Percentiles rank a stretch among this genome's conserved stretches.
These are phyloP conservation scores for Dothideomycetes sp. DNA, from an alignment of 2,329 filamentous ascomycete genomes.

Conservation along the genomic window DNA sequence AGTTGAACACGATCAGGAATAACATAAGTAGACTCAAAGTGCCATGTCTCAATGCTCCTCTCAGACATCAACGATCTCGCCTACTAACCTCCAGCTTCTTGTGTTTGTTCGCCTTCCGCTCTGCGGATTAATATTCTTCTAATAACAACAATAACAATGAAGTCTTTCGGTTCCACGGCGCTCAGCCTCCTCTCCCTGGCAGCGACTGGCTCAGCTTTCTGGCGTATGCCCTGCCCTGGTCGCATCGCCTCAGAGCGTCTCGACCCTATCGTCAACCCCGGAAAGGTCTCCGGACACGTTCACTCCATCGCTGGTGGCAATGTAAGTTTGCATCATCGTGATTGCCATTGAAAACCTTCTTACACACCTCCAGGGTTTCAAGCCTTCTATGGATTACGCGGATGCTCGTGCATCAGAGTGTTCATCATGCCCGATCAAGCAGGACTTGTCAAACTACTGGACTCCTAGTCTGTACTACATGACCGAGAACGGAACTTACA, in stretches of 20 bases:
- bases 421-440: conserved; percentile 59
- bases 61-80: conserved; percentile 11
- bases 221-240: conserved; percentile 59
- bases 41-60: conserved; percentile 10
- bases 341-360: neutral
- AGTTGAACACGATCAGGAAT: neutral
- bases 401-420: conserved; percentile 54
- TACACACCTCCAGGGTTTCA: conserved; percentile 40
- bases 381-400: conserved; percentile 51
- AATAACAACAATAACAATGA: conserved; percentile 7
- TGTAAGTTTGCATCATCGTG: conserved; percentile 12
- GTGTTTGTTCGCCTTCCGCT: conserved; percentile 3
- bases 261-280: conserved; percentile 62
- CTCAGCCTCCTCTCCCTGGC: conserved; percentile 20
- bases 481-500: conserved; percentile 50
- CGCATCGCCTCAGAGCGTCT: conserved; percentile 52
- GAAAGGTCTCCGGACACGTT: conserved; percentile 50
- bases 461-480: conserved; percentile 62
- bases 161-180: conserved; percentile 11
- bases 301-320: conserved; percentile 65
- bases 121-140: conserved; percentile 10
- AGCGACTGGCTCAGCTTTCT: conserved; percentile 51
- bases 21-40: conserved; percentile 9
- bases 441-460: conserved; percentile 71
- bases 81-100: conserved; percentile 12